Conservation (phyloP, 2,329 filamentous ascomycete species). For the Aspergillus eucalypticola region DNA sequence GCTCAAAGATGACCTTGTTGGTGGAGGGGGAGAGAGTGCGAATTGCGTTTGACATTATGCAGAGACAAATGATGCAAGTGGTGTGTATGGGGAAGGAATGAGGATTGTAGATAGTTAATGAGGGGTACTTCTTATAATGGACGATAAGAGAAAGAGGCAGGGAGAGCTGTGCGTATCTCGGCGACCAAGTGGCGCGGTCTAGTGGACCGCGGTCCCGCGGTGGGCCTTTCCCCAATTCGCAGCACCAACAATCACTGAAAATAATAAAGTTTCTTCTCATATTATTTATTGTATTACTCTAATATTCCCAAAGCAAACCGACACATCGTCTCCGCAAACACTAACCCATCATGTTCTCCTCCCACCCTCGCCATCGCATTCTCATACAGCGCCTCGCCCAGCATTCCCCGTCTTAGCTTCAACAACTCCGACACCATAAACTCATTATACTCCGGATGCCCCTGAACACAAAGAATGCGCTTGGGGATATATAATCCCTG, state of each 20-base stretch:
- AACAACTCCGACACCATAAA: constrained; percentile 39
- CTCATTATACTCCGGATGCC: constrained; percentile 51
- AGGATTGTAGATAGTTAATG: not conserved
- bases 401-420: constrained; percentile 22
- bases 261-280: too few relatives aligned
- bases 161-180: not conserved
- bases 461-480: constrained; percentile 48
- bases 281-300: not conserved
- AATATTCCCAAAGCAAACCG: constrained; percentile 2
- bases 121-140: constrained; percentile 1
- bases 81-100: not conserved
- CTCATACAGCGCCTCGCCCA: constrained; percentile 25
- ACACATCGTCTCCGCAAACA: constrained; percentile 20
- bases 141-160: not conserved
- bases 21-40: constrained; percentile 83
- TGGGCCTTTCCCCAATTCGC: not conserved
- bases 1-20: constrained; percentile 77
- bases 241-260: too few relatives aligned
- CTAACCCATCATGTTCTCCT: constrained; percentile 25
- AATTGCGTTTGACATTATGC: constrained; percentile 30
- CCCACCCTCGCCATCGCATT: constrained; percentile 21
- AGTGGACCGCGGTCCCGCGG: not conserved
- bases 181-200: not conserved
- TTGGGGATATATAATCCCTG: constrained; percentile 48
- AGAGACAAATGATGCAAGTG: not conserved